Evolutionary conservation across 768 basidiomycete genomes (phyloP), one percentile per base, ranked within the genome.

Genomic region (Paxillus rubicundulus): DNA sequence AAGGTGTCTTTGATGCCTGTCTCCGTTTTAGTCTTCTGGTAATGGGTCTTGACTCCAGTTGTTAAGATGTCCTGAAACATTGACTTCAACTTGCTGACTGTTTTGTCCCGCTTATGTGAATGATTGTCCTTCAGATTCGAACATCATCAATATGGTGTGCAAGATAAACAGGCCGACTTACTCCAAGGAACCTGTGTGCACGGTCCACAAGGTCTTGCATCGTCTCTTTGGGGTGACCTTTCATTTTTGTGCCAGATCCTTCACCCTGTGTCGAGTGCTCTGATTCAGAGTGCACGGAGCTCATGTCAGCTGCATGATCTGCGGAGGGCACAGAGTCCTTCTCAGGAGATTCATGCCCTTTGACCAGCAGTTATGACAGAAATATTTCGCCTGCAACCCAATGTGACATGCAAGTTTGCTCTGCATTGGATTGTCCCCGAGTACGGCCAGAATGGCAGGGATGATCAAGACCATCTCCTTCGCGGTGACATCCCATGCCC

Each of bases 361-460:
- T 57, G 0, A 73, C 75, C 59, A 55, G 52, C 78, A 80, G 1
- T 54, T 57, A 2, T 72, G 66, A 49, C 78, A 80, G 55, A 77
- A 76, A 24, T 60, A 65, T 27, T 71, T 73, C 0, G 69, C 74
- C 0, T 42, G 49, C 9, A 74, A 50, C 0, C 74, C 77, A 50
- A 77, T 69, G 45, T 80, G 79, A 44, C 70, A 77, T 0, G 75
- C 68, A 52, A 78, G 59, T 56, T 78, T 73, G 41, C 75, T 62
- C 36, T 61, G 72, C 77, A 77, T 77, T 0, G 75, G 77, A 55
- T 80, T 78, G 52, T 80, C 75, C 0, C 76, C 77, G 0, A 72
- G 62, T 9, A 75, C 30, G 0, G 70, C 71, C 0, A 74, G 58
- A 4, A 72, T 55, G 2, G 28, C 46, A 0, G 67, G 67, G 34